These are phyloP conservation scores for Tylopilus rubrobrunneus DNA, from an alignment of 768 basidiomycete species.

Conservation along the genomic window DNA sequence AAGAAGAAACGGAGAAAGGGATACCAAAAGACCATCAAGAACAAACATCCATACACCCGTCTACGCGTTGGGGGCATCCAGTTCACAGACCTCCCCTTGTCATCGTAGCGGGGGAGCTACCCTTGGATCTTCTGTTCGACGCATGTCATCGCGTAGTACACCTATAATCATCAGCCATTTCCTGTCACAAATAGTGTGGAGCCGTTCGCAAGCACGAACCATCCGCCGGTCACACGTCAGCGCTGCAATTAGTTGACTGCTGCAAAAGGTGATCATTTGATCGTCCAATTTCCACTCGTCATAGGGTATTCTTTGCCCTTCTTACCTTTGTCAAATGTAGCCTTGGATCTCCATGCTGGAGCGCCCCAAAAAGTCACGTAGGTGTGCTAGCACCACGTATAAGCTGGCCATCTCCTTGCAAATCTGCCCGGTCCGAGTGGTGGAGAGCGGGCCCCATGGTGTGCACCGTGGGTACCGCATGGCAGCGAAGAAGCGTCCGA, in stretches of 20 bases:
- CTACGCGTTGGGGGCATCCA: constrained; percentile 84
- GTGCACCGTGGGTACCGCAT: no score
- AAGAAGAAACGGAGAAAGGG: constrained; percentile 99
- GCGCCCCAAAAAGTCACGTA: no score
- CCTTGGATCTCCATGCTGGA: no score
- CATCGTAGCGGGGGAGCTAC: constrained; percentile 18
- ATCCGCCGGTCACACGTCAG: not conserved
- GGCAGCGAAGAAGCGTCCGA: no score
- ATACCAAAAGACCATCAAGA: constrained; percentile 88
- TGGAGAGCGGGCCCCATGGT: no score
- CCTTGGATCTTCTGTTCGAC: not conserved
- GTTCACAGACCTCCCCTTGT: constrained; percentile 34
- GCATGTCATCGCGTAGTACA: not conserved
- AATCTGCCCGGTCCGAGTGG: no score
- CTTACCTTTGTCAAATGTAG: no score
- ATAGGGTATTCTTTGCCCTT: no score
- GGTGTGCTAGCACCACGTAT: no score
- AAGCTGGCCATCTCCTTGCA: no score
- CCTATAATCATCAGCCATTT: constrained; percentile 2
- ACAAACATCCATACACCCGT: constrained; percentile 95
- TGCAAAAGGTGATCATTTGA: not conserved
- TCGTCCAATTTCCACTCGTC: not conserved
- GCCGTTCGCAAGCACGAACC: not conserved
- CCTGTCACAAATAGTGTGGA: not conserved
- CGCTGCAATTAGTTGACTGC: not conserved